These are phyloP conservation scores for Termitomyces sp. DNA, from an alignment of 768 basidiomycete species.

Conservation along the genomic window DNA sequence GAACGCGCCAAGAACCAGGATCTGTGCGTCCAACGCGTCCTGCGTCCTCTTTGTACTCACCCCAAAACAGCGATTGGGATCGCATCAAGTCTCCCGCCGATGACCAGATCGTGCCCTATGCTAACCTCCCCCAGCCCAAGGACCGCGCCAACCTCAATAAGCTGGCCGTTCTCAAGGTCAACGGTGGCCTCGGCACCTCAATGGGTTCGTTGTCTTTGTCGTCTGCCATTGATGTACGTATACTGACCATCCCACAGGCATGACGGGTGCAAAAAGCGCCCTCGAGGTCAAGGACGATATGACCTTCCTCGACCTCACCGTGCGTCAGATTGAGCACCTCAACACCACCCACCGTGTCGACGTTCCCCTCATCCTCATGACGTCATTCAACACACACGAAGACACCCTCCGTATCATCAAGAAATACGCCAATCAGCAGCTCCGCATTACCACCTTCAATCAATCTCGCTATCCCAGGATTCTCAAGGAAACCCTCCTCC, in stretches of 20 bases:
- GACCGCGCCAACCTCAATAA: slow-evolving; percentile 76
- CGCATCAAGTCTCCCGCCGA: slow-evolving; percentile 82
- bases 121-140: slow-evolving; percentile 53
- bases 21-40: slow-evolving; percentile 51
- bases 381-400: slow-evolving; percentile 97
- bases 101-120: slow-evolving; percentile 84
- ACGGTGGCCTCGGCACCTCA: slow-evolving; percentile 89
- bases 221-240: background rate
- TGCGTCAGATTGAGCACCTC: slow-evolving; percentile 94
- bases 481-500: slow-evolving; percentile 82
- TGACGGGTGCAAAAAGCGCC: slow-evolving; percentile 86
- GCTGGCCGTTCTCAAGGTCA: slow-evolving; percentile 93
- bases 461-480: slow-evolving; percentile 95
- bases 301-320: slow-evolving; percentile 94
- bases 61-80: slow-evolving; percentile 68
- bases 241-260: slow-evolving; percentile 37
- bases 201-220: slow-evolving; percentile 52
- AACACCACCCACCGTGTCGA: slow-evolving; percentile 81
- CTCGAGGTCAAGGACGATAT: slow-evolving; percentile 97
- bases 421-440: slow-evolving; percentile 93
- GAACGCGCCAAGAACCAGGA: slow-evolving; percentile 84
- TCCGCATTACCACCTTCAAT: slow-evolving; percentile 89
- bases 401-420: slow-evolving; percentile 96
- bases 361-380: slow-evolving; percentile 98
- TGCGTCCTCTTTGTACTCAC: slow-evolving; percentile 3